Base-by-base conservation (phyloP, 108 stramenopile species). In the Mediolabrus comicus region DNA sequence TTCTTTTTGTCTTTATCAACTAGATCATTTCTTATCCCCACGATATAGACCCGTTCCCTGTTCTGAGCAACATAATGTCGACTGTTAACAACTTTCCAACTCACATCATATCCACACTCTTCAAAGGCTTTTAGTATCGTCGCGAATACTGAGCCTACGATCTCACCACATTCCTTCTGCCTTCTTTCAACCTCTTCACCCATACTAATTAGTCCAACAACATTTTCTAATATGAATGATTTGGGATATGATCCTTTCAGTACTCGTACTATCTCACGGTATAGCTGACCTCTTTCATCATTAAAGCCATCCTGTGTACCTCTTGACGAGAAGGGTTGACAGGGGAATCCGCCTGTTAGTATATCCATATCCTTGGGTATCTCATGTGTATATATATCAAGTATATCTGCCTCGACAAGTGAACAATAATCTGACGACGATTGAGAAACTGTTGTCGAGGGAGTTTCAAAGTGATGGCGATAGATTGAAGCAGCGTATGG, bases 101-200 rank as follows among this genome's bases (percentile, higher is more conserved):
- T 36, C 13, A 76, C 71, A 14, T 38, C 2, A 38, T 76, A 76
- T 13, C 75, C 75, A 11, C 41, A 76, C 14, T 72, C 64, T 58
- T 64, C 39, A 5, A 80, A 41, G 19, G 34, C 31, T 11, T 57
- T 10, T 0, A 69, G 13, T 10, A 75, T 75, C 25, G 10, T 61
- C 29, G 43, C n/a, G 26, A 80, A 71, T 24, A 39, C 59, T 31
- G 55, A 39, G 3, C 67, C 74, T 32, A 30, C 32, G 31, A 70
- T 69, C 14, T 64, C 22, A 12, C 55, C 28, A 31, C 65, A 11
- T 16, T 72, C 31, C 11, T 70, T 70, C 43, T 58, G 55, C n/a
- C n/a, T n/a, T n/a, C n/a, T n/a, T n/a, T n/a, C n/a, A 14, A 76
- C 75, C 56, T 76, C 72, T 29, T 76, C 75, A 43, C 71, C 57